Percentiles rank a stretch among this genome's conserved stretches.
Conservation (phyloP, 1,284 basidiomycete genomes). For the Fomitopsis palustris region DNA sequence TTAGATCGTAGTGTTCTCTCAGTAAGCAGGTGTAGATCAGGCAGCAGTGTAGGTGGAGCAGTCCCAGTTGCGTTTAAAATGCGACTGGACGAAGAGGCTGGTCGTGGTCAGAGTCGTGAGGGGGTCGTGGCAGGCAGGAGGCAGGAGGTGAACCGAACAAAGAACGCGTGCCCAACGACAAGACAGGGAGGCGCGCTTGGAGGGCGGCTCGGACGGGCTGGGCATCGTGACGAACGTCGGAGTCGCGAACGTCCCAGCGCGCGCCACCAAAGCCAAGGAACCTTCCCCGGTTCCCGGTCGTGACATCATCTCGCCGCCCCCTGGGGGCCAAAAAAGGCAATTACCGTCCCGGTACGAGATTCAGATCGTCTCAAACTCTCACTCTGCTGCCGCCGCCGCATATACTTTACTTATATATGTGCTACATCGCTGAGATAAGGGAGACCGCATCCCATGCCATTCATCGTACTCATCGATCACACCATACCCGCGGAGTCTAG, state of each 20-base stretch:
- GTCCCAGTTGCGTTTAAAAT: not conserved
- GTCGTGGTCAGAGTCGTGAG: slow-evolving; percentile 1
- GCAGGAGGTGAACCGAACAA: not conserved
- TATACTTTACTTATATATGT: no score
- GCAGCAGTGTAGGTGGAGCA: not conserved
- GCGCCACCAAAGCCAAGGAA: not conserved
- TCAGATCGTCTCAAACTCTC: not conserved
- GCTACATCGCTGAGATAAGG: no score
- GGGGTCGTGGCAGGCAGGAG: not conserved
- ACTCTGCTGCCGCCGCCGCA: no score
- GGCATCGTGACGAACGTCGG: not conserved
- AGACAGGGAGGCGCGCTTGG: not conserved
- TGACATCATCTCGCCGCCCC: not conserved
- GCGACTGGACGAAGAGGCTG: not conserved
- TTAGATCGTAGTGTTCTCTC: not conserved
- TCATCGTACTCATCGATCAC: no score
- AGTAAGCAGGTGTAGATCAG: not conserved
- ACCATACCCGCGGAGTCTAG: not conserved
- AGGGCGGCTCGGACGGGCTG: not conserved
- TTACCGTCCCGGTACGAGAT: not conserved
- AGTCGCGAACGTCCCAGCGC: no score
- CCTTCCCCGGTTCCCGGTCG: not conserved
- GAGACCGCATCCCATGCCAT: no score
- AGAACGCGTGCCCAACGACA: not conserved
- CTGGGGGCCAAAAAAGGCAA: not conserved